Conservation (phyloP, 352 stramenopile genomes). For the Phytopythium chamaehyphon region DNA sequence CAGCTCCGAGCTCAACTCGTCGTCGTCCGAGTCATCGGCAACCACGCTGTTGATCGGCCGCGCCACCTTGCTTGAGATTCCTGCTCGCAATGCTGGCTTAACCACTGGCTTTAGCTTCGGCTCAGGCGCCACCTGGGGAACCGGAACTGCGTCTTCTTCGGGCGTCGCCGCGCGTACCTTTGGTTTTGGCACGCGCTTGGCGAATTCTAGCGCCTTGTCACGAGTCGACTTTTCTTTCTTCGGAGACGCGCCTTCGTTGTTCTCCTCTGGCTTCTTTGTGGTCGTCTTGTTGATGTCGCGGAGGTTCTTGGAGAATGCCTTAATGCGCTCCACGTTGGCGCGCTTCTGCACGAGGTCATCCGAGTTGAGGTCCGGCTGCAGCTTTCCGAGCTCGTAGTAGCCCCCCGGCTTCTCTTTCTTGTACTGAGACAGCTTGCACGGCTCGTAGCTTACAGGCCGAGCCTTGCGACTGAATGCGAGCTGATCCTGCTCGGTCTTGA, state of each 20-base stretch:
- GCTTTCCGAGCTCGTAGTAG: constrained; percentile 88
- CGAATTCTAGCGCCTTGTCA: constrained; percentile 73
- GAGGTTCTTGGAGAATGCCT: constrained; percentile 80
- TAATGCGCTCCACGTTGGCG: constrained; percentile 73
- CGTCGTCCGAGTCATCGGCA: constrained; percentile 57
- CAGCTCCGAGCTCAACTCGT: constrained; percentile 59
- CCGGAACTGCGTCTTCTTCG: constrained; percentile 10
- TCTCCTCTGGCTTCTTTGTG: constrained; percentile 28
- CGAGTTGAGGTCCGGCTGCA: constrained; percentile 83
- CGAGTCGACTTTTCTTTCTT: constrained; percentile 53
- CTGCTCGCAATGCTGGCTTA: constrained; percentile 16
- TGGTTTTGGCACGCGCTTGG: constrained; percentile 78
- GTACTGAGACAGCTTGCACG: constrained; percentile 85
- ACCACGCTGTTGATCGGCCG: constrained; percentile 47
- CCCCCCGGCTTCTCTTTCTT: constrained; percentile 78
- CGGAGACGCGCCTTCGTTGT: constrained; percentile 11
- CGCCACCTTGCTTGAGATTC: constrained; percentile 11
- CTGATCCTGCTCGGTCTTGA: constrained; percentile 57
- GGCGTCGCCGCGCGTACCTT: constrained; percentile 21
- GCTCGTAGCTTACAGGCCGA: constrained; percentile 70
- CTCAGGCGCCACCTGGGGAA: not conserved
- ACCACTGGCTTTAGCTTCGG: constrained; percentile 3
- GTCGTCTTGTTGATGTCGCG: constrained; percentile 69
- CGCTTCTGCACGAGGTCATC: constrained; percentile 79
- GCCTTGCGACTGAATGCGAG: constrained; percentile 77